Percentiles rank a stretch among this genome's conserved stretches.
Conservation (phyloP, 805 yeast species). For the Kazachstania kunashirensis region DNA sequence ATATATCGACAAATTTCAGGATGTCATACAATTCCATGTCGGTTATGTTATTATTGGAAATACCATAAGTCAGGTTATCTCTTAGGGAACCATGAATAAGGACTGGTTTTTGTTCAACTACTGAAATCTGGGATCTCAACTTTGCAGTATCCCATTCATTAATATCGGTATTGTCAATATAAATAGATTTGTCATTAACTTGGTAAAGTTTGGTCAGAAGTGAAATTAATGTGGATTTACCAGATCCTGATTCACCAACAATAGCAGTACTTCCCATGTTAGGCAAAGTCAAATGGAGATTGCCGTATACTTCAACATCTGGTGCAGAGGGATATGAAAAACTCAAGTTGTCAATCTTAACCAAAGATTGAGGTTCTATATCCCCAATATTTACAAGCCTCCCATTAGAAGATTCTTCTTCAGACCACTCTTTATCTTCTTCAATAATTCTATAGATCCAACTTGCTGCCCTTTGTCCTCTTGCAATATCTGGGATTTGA, state of each 20-base stretch:
- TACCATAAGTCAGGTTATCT: slow-evolving; percentile 64
- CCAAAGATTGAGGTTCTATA: slow-evolving; percentile 9
- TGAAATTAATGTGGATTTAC: slow-evolving; percentile 70
- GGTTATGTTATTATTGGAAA: slow-evolving; percentile 17
- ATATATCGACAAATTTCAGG: slow-evolving; percentile 40
- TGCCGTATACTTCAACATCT: slow-evolving; percentile 29
- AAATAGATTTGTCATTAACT: slow-evolving; percentile 31
- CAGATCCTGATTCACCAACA: slow-evolving; percentile 83
- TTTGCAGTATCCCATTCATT: slow-evolving; percentile 35
- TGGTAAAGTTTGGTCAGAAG: slow-evolving; percentile 47
- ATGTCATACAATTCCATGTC: slow-evolving; percentile 33
- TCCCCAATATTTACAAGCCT: slow-evolving; percentile 1
- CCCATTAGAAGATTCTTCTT: slow-evolving; percentile 2
- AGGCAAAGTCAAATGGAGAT: slow-evolving; percentile 36
- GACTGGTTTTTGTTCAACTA: slow-evolving; percentile 68
- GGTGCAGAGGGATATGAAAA: slow-evolving; percentile 41
- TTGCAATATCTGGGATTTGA: slow-evolving; percentile 67
- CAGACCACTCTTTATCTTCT: slow-evolving; percentile 8
- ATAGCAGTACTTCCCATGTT: slow-evolving; percentile 51
- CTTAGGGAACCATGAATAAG: slow-evolving; percentile 65
- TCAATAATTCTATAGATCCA: slow-evolving; percentile 36
- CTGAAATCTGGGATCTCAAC: slow-evolving; percentile 45
- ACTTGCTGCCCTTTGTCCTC: slow-evolving; percentile 69
- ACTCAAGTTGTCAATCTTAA: slow-evolving; percentile 36
- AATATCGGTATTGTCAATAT: slow-evolving; percentile 41